Conservation (phyloP, 768 basidiomycete genomes). For the Naematelia aurantialba region DNA sequence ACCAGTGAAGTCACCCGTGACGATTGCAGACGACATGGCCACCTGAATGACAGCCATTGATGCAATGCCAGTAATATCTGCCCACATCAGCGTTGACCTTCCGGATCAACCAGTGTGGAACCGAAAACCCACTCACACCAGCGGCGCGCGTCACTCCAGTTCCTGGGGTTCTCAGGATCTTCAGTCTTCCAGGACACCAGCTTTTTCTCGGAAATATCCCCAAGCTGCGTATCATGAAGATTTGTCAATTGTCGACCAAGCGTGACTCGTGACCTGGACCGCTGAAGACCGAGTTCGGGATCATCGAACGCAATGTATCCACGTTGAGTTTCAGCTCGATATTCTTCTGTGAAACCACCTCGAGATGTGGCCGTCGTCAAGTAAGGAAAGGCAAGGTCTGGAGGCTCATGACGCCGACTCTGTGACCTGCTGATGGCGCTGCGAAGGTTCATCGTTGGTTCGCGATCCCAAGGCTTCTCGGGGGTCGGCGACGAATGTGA, state of each 20-base stretch:
- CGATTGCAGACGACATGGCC: constrained; percentile 27
- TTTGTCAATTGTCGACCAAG: constrained; percentile 13
- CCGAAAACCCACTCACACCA: constrained; percentile 20
- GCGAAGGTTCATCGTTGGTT: not conserved
- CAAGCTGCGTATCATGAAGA: constrained; percentile 18
- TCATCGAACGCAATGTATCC: constrained; percentile 21
- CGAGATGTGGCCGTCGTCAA: constrained; percentile 24
- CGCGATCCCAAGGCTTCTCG: not conserved
- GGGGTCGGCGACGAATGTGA: not conserved
- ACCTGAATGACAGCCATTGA: constrained; percentile 26
- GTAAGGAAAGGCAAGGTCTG: constrained; percentile 28
- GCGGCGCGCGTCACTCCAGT: constrained; percentile 21
- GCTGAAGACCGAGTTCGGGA: constrained; percentile 17
- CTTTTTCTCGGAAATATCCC: constrained; percentile 16
- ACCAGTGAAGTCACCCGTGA: constrained; percentile 31
- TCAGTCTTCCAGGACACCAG: constrained; percentile 28
- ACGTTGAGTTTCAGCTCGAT: constrained; percentile 18
- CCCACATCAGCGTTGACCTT: not conserved
- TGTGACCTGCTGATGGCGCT: not conserved
- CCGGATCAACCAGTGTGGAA: not conserved
- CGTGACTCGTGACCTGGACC: constrained; percentile 9
- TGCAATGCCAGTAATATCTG: constrained; percentile 26
- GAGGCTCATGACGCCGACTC: constrained; percentile 2
- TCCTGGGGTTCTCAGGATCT: constrained; percentile 29
- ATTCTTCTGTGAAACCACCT: constrained; percentile 28